Conservation (phyloP, 805 yeast genomes). For the Saccharomyces eubayanus region DNA sequence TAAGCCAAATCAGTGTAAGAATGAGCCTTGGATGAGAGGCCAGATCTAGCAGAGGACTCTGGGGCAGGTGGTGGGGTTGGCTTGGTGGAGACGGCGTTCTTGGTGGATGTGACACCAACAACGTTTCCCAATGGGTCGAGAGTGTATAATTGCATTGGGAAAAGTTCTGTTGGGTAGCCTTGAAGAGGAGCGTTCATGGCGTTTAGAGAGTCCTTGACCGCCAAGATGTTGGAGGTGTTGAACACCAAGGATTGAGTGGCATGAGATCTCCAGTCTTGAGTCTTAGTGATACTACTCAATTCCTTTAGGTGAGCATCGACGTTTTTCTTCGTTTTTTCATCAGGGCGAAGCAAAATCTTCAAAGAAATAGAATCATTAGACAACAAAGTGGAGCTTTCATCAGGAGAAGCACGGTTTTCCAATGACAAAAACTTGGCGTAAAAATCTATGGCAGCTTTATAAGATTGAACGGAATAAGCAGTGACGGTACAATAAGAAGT, state of each 20-base stretch:
- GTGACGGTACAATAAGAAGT: conserved; percentile 43
- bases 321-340: conserved; percentile 7
- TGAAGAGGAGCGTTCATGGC: conserved; percentile 36
- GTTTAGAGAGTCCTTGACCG: conserved; percentile 24
- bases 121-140: conserved; percentile 80
- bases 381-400: conserved; percentile 7
- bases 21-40: conserved; percentile 14
- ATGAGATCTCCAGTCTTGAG: conserved; percentile 45
- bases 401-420: conserved; percentile 1
- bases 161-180: conserved; percentile 60
- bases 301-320: conserved; percentile 5
- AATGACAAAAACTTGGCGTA: conserved; percentile 33
- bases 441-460: conserved; percentile 43
- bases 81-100: conserved; percentile 47
- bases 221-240: conserved; percentile 25
- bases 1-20: conserved; percentile 20
- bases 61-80: conserved; percentile 20
- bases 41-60: conserved; percentile 3
- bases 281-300: conserved; percentile 4
- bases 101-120: conserved; percentile 65
- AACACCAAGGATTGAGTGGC: conserved; percentile 35
- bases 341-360: conserved; percentile 16
- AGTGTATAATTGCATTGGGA: conserved; percentile 67
- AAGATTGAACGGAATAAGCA: conserved; percentile 43
- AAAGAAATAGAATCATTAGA: conserved; percentile 23